phyloP scores from a whole-genome alignment of 768 basidiomycete species.

The Hortiboletus flavorubellus region DNA sequence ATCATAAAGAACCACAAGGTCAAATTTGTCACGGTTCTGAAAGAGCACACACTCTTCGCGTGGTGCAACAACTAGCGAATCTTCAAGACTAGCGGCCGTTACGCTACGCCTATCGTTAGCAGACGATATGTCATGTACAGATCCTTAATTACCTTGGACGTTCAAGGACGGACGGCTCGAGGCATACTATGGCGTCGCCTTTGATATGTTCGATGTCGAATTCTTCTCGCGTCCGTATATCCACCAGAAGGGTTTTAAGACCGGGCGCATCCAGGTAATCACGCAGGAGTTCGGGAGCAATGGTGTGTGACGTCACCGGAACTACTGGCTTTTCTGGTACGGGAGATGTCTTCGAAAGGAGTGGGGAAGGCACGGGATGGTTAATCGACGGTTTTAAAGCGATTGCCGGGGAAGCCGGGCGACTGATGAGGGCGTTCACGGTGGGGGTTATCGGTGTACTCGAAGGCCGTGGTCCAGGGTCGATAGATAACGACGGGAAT shows the following conservation, averaged over 20 bases:
- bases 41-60: slow-evolving; percentile 72
- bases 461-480: slow-evolving; percentile 55
- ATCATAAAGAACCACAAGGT: slow-evolving; percentile 87
- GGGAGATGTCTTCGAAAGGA: slow-evolving; percentile 30
- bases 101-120: slow-evolving; percentile 45
- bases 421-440: slow-evolving; percentile 53
- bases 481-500: slow-evolving; percentile 44
- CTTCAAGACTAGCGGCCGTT: slow-evolving; percentile 64
- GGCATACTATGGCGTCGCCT: slow-evolving; percentile 67
- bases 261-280: slow-evolving; percentile 50
- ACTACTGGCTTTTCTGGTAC: slow-evolving; percentile 41
- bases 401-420: slow-evolving; percentile 58
- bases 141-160: slow-evolving; percentile 55
- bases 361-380: slow-evolving; percentile 32
- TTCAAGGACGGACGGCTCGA: slow-evolving; percentile 76
- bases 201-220: slow-evolving; percentile 75
- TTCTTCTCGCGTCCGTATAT: slow-evolving; percentile 75
- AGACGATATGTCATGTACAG: neutral
- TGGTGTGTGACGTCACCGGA: slow-evolving; percentile 57
- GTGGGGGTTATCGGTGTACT: slow-evolving; percentile 68
- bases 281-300: slow-evolving; percentile 56
- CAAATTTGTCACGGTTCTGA: slow-evolving; percentile 80
- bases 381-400: slow-evolving; percentile 42
- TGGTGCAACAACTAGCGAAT: slow-evolving; percentile 69
- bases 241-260: slow-evolving; percentile 71